Evolutionary conservation across 495 filamentous ascomycete species (phyloP), one percentile per base, ranked within the genome.

Genomic region (Achaetomiella virescens): DNA sequence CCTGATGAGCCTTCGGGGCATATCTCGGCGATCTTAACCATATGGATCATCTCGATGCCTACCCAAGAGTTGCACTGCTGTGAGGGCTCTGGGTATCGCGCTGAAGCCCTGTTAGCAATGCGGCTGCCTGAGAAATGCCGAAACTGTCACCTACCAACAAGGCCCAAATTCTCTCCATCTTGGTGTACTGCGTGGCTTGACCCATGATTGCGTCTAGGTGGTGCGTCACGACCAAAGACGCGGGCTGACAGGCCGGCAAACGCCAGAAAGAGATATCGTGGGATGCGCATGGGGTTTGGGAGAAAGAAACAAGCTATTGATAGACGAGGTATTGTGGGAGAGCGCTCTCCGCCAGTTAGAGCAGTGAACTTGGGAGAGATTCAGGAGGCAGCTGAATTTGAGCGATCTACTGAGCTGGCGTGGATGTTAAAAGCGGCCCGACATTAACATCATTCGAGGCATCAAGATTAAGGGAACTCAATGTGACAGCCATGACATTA

Each of bases 31-130:
- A 72, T 45, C 17, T 70, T 64, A 15, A 70, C 55, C 52, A 68
- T 61, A 41, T 68, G 52, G 18, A 73, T 70, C n/a, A 70, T 54
- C 49, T 74, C 72, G 45, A 74, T 54, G 42, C 71, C 72, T 14
- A 75, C 67, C 67, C 66, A 71, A 5, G 11, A 41, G 29, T 54
- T 61, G 47, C 68, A 70, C 6, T 61, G 49, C 18, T 65, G 42
- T 12, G 27, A 44, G 3, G 52, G 33, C 2, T 51, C 2, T 10
- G 55, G 20, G 58, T 69, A 71, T 40, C 63, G 57, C 40, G 62
- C 62, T 60, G 66, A 65, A 50, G 67, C 58, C n/a, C n/a, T 49
- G 53, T 67, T 44, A 65, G 57, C 25, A n/a, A 3, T 36, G 11
- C 12, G 25, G 5, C 36, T 35, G 3, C 24, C 17, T 21, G 14